A percentile compares a stretch with the other conserved stretches of the same genome.
Conservation (phyloP, 2,329 filamentous ascomycete genomes). For the Calonectria fujianensis region DNA sequence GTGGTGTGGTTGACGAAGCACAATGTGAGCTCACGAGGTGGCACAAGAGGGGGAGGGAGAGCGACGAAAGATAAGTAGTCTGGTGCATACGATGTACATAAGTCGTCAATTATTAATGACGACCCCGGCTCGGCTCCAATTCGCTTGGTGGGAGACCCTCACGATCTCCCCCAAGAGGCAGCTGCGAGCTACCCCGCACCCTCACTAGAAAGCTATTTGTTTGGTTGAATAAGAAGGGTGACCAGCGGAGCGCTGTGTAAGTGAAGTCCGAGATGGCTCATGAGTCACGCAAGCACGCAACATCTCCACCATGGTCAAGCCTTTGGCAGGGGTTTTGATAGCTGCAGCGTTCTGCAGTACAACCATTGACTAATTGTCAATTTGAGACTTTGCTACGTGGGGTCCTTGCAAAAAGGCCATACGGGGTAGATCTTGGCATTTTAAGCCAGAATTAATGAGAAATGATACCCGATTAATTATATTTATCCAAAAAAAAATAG, state of each 20-base stretch:
- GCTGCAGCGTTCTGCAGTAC: neutral
- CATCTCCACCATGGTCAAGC: neutral
- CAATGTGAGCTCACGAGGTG: neutral
- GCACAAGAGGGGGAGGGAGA: slow-evolving; percentile 6
- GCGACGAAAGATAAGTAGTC: neutral
- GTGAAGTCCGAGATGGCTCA: neutral
- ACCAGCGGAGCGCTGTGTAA: slow-evolving; percentile 7
- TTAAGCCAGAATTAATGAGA: no score
- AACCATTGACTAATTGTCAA: no score
- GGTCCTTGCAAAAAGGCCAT: no score
- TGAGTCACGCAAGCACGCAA: slow-evolving; percentile 12
- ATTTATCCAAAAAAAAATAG: no score
- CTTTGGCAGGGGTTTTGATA: neutral
- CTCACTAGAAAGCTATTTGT: slow-evolving; percentile 61
- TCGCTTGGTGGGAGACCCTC: slow-evolving; percentile 17
- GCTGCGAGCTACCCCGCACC: slow-evolving; percentile 33
- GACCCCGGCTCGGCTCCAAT: slow-evolving; percentile 1
- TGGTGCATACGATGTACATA: neutral
- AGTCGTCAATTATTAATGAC: slow-evolving; percentile 22
- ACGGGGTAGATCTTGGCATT: no score
- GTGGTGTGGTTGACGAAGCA: slow-evolving; percentile 3
- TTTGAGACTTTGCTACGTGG: no score
- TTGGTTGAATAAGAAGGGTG: neutral
- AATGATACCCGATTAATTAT: no score
- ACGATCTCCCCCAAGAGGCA: slow-evolving; percentile 26